These are phyloP conservation scores for Kwoniella sp. DNA, from an alignment of 768 basidiomycete genomes.

Conservation along the genomic window DNA sequence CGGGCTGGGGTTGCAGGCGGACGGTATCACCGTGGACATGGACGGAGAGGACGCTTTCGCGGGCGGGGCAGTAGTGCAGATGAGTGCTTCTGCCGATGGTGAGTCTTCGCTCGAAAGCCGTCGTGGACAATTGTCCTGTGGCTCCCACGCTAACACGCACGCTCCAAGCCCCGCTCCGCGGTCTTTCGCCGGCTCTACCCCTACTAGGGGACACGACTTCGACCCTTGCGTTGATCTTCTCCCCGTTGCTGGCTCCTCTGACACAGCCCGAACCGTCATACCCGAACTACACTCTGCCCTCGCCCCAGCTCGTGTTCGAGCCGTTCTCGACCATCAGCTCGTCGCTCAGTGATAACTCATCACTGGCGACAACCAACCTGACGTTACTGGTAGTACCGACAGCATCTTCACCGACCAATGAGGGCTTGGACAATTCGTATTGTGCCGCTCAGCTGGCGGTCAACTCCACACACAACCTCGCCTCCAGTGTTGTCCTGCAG, in stretches of 20 bases:
- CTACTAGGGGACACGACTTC: slow-evolving; percentile 47
- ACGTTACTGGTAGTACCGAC: slow-evolving; percentile 43
- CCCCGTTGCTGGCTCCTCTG: slow-evolving; percentile 29
- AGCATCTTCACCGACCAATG: slow-evolving; percentile 21
- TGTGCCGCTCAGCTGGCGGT: slow-evolving; percentile 28
- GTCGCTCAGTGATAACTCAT: neutral
- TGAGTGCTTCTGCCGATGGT: slow-evolving; percentile 35
- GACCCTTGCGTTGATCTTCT: slow-evolving; percentile 40
- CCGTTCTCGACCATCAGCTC: neutral
- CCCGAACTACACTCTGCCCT: slow-evolving; percentile 49
- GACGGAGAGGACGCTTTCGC: neutral
- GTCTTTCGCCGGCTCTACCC: slow-evolving; percentile 21
- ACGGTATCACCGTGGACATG: slow-evolving; percentile 15
- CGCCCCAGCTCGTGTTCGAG: slow-evolving; percentile 21
- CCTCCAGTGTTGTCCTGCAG: slow-evolving; percentile 17
- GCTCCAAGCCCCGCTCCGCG: slow-evolving; percentile 40
- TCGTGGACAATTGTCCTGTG: too few relatives aligned
- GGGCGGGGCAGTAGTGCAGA: slow-evolving; percentile 36
- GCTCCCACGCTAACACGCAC: too few relatives aligned
- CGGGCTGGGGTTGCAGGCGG: slow-evolving; percentile 11
- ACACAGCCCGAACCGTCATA: slow-evolving; percentile 38
- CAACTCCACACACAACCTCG: slow-evolving; percentile 23
- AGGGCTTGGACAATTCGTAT: slow-evolving; percentile 31
- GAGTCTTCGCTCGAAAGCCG: too few relatives aligned
- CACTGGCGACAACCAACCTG: slow-evolving; percentile 16